A percentile compares a stretch with the other conserved stretches of the same genome.
These are phyloP conservation scores for Starmerella bombicola DNA, from an alignment of 805 yeast species.

Conservation along the genomic window DNA sequence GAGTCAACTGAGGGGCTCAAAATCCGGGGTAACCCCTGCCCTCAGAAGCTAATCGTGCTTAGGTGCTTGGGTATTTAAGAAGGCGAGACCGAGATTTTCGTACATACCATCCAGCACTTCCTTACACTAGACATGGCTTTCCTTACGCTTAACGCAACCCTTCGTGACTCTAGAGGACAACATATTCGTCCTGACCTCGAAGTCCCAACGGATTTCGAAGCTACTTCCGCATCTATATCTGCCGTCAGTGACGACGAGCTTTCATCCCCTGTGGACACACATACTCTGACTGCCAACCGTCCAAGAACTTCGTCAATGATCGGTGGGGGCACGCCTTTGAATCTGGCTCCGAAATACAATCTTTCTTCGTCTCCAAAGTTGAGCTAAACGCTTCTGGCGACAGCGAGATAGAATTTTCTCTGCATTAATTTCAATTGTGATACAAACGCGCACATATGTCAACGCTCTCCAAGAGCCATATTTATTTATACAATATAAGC, in stretches of 20 bases:
- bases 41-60: no score
- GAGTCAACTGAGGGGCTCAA: no score
- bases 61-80: no score
- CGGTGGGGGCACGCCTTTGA: conserved; percentile 20
- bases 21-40: no score
- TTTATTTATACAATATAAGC: neutral
- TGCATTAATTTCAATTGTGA: neutral
- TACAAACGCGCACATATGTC: neutral
- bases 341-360: conserved; percentile 2
- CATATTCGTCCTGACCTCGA: conserved; percentile 13
- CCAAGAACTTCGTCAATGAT: conserved; percentile 19
- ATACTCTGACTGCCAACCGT: conserved; percentile 6
- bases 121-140: conserved; percentile 9
- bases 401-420: no score
- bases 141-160: conserved; percentile 12
- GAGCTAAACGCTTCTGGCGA: neutral
- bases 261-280: neutral
- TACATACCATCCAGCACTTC: no score
- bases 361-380: neutral
- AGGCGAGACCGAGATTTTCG: no score
- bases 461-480: neutral
- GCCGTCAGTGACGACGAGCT: conserved; percentile 4
- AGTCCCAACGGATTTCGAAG: conserved; percentile 1
- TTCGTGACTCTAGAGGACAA: conserved; percentile 19
- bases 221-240: neutral